phyloP scores from a whole-genome alignment of 2,329 filamentous ascomycete species.

The Trichoderma oligosporum region DNA sequence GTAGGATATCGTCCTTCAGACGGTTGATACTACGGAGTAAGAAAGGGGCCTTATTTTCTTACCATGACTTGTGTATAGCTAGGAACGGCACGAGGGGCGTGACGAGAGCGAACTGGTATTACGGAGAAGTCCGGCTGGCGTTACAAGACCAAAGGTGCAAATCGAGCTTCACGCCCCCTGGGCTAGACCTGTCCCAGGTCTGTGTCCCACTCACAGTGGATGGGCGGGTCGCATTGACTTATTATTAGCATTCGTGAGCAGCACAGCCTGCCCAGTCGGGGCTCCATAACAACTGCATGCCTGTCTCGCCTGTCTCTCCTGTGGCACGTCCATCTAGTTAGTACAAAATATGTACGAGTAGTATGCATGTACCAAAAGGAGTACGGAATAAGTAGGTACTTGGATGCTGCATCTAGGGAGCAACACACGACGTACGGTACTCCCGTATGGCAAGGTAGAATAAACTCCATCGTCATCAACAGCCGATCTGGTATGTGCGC shows the following conservation, averaged over 20 bases:
- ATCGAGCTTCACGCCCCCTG: neutral
- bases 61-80: neutral
- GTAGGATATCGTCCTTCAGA: conserved; percentile 4
- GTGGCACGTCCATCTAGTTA: neutral
- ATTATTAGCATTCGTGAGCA: conserved; percentile 20
- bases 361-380: no score
- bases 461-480: no score
- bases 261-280: conserved; percentile 12
- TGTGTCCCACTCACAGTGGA: neutral
- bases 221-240: neutral
- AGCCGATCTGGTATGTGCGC: no score
- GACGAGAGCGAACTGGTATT: conserved; percentile 1
- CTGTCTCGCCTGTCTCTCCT: neutral
- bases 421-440: no score
- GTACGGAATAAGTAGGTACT: no score
- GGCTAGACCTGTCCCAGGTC: neutral
- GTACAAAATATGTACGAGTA: no score
- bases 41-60: conserved; percentile 18
- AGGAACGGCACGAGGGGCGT: neutral
- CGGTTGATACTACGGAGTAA: neutral
- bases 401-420: no score
- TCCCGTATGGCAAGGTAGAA: no score
- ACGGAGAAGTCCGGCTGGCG: conserved; percentile 17
- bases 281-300: neutral
- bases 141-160: neutral